phyloP scores from a whole-genome alignment of 148 eudicot species.

The Camellia japonica region DNA sequence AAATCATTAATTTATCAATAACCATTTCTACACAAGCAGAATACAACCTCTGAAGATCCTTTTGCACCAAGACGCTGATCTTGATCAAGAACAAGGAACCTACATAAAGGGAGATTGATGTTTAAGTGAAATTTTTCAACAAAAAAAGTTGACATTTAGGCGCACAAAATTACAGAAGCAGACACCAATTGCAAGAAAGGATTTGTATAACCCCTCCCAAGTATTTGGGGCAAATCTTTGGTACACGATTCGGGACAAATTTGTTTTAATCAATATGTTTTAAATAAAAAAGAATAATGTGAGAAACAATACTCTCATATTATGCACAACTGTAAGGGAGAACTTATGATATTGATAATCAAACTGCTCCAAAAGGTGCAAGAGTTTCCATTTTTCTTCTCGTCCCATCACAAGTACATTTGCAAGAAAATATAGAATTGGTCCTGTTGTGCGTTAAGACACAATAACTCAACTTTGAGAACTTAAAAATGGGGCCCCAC shows the following conservation, averaged over 20 bases:
- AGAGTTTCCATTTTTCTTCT: background rate
- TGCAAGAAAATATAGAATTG: too few species aligned
- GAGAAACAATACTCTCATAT: background rate
- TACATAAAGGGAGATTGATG: constrained; percentile 13
- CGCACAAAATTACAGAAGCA: background rate
- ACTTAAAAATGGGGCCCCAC: too few species aligned
- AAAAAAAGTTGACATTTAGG: background rate
- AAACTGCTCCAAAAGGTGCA: background rate
- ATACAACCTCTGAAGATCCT: constrained; percentile 60
- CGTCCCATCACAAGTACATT: background rate
- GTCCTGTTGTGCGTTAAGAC: too few species aligned
- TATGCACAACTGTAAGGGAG: background rate
- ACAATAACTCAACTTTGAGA: too few species aligned
- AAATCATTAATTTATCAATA: too few species aligned
- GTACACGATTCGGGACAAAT: background rate
- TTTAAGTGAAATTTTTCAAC: constrained; percentile 1
- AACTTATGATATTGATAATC: background rate
- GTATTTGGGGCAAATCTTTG: background rate
- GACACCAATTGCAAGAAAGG: background rate
- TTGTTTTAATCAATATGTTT: background rate
- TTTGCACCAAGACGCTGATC: constrained; percentile 60
- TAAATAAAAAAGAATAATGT: background rate
- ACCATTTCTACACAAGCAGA: background rate
- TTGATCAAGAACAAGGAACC: constrained; percentile 58
- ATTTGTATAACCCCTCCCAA: background rate